These are phyloP conservation scores for Fraxinus latifolia DNA, from an alignment of 305 asterid genomes.

Conservation along the genomic window DNA sequence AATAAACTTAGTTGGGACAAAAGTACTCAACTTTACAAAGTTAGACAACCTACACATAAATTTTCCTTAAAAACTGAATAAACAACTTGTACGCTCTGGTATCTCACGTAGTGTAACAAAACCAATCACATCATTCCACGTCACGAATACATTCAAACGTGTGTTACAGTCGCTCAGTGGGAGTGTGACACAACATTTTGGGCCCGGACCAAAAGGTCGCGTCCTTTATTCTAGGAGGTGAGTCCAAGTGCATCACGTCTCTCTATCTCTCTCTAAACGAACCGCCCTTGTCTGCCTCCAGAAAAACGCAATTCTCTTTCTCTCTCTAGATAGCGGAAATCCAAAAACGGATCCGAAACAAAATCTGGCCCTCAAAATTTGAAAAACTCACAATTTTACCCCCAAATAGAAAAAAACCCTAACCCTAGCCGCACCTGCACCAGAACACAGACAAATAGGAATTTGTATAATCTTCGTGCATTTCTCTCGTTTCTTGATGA, in stretches of 20 bases:
- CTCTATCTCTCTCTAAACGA: slow-evolving; percentile 30
- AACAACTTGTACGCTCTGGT: not conserved
- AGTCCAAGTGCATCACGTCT: slow-evolving; percentile 9
- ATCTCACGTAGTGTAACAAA: not conserved
- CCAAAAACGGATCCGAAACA: slow-evolving; percentile 47
- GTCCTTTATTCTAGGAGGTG: slow-evolving; percentile 15
- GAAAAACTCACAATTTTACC: slow-evolving; percentile 32
- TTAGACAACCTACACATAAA: not conserved
- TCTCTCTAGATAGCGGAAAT: slow-evolving; percentile 30
- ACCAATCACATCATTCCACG: slow-evolving; percentile 15
- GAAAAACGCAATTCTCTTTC: slow-evolving; percentile 43
- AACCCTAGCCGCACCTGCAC: slow-evolving; percentile 65
- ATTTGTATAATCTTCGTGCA: slow-evolving; percentile 19
- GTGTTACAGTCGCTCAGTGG: not conserved
- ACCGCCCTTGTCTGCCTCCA: slow-evolving; percentile 39
- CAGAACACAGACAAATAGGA: slow-evolving; percentile 7
- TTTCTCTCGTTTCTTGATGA: slow-evolving; percentile 12
- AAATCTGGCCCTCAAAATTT: slow-evolving; percentile 44
- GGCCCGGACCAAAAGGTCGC: slow-evolving; percentile 12
- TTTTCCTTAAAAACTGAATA: not conserved
- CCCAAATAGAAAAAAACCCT: slow-evolving; percentile 49
- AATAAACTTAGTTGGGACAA: not conserved
- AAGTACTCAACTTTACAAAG: not conserved
- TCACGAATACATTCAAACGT: not conserved
- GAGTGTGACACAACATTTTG: not conserved